phyloP scores from a whole-genome alignment of 306 rosid species.

The Lathyrus sativus region DNA sequence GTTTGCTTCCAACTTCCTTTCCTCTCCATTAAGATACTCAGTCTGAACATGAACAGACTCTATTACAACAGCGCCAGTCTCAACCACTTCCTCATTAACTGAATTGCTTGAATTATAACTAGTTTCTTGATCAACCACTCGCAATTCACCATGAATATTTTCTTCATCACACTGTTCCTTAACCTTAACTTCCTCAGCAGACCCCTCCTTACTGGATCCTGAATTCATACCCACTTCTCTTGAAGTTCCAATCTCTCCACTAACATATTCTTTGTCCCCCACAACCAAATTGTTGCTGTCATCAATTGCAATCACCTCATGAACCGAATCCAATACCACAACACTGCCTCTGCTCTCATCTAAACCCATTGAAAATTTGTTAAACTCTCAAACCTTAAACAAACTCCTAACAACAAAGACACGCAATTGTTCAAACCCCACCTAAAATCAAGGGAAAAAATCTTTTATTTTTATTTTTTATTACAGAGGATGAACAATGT shows the following conservation, averaged over 20 bases:
- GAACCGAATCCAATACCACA: conserved; percentile 47
- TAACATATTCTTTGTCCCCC: too few species aligned
- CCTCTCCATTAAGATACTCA: conserved; percentile 37
- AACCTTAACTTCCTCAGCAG: conserved; percentile 27
- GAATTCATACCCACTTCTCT: conserved; percentile 35
- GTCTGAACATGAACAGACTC: conserved; percentile 55
- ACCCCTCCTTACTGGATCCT: conserved; percentile 45
- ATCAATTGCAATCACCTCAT: conserved; percentile 44
- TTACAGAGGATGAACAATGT: conserved; percentile 43
- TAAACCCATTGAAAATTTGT: conserved; percentile 53
- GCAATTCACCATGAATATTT: conserved; percentile 26
- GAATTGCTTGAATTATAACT: conserved; percentile 45
- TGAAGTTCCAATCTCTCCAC: conserved; percentile 40
- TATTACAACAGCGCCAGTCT: conserved; percentile 53
- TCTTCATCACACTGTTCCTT: conserved; percentile 26
- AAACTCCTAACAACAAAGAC: conserved; percentile 27
- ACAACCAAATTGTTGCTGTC: too few species aligned
- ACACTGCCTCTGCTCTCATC: conserved; percentile 34
- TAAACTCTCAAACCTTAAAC: conserved; percentile 40
- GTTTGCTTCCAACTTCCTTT: conserved; percentile 44
- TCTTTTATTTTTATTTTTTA: neutral
- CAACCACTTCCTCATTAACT: conserved; percentile 48
- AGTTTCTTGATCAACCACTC: conserved; percentile 47
- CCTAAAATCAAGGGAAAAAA: conserved; percentile 3
- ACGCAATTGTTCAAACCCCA: conserved; percentile 31